These are phyloP conservation scores for Agaricus sinodeliciosus DNA, from an alignment of 768 basidiomycete genomes.

Conservation along the genomic window DNA sequence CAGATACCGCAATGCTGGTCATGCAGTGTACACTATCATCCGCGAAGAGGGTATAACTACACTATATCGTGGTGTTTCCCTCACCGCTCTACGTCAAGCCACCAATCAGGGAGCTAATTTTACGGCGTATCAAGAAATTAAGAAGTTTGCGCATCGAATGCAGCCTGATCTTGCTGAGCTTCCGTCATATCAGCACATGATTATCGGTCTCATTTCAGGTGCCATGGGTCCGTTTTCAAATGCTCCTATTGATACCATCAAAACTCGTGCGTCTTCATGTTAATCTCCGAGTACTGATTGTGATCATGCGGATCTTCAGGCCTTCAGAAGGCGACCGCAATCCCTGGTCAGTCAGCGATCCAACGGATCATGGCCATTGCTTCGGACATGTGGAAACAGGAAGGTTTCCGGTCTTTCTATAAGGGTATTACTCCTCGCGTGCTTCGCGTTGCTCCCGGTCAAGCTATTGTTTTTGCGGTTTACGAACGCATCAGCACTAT, in stretches of 20 bases:
- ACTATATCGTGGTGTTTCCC: constrained; percentile 86
- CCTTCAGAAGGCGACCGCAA: constrained; percentile 76
- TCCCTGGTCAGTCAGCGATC: constrained; percentile 69
- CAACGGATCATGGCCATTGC: constrained; percentile 77
- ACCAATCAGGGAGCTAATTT: constrained; percentile 99
- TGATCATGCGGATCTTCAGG: constrained; percentile 34
- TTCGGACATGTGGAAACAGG: constrained; percentile 87
- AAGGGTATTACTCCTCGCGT: constrained; percentile 98
- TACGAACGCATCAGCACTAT: constrained; percentile 80
- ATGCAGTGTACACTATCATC: constrained; percentile 92
- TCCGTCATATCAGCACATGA: constrained; percentile 93
- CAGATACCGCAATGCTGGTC: constrained; percentile 92
- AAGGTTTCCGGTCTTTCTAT: constrained; percentile 89
- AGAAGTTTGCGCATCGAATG: constrained; percentile 66
- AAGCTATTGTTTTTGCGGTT: constrained; percentile 96
- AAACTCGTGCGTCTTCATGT: constrained; percentile 63
- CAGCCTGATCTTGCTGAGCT: constrained; percentile 79
- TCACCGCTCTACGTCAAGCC: constrained; percentile 93
- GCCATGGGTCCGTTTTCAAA: constrained; percentile 99
- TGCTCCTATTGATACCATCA: constrained; percentile 92
- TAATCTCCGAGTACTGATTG: background rate
- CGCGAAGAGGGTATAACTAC: constrained; percentile 84
- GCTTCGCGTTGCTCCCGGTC: constrained; percentile 92
- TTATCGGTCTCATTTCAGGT: constrained; percentile 91
- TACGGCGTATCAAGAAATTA: constrained; percentile 95